Evolutionary conservation across 2,329 filamentous ascomycete genomes (phyloP).

Genomic region (Aspergillus sp.): DNA sequence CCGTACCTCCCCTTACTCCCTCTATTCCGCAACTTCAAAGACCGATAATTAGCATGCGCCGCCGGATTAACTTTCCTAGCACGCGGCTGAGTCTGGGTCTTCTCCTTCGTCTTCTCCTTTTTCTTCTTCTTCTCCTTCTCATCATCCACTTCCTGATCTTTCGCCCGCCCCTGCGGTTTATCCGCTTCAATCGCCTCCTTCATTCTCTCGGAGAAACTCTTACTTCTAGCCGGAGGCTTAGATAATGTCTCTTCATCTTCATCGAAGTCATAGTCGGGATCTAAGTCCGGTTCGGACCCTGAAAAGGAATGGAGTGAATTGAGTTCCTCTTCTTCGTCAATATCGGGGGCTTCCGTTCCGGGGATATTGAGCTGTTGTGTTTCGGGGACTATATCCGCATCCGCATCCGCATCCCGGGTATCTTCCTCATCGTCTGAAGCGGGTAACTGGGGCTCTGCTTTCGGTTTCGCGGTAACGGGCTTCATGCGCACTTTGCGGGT

Average conservation of each 20-base stretch:
- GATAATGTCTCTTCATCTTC: conserved; percentile 12
- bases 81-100: conserved; percentile 16
- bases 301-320: conserved; percentile 32
- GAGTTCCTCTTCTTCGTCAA: conserved; percentile 10
- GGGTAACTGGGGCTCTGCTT: conserved; percentile 21
- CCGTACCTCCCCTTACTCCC: conserved; percentile 36
- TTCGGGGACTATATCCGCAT: conserved; percentile 33
- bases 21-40: conserved; percentile 49
- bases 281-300: conserved; percentile 27
- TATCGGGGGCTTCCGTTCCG: conserved; percentile 14
- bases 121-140: no score
- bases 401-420: conserved; percentile 27
- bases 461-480: conserved; percentile 37
- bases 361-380: conserved; percentile 26
- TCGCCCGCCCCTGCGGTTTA: conserved; percentile 18
- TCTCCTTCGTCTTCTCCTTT: no score
- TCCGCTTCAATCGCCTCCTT: conserved; percentile 37
- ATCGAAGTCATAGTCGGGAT: conserved; percentile 35
- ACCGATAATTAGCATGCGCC: conserved; percentile 52
- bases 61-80: conserved; percentile 46
- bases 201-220: conserved; percentile 41
- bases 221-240: conserved; percentile 25
- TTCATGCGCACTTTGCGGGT: conserved; percentile 49
- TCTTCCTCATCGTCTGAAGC: conserved; percentile 22
- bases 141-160: conserved; percentile 24